phyloP scores from a whole-genome alignment of 208 protist species.

The Acanthamoeba triangularis region DNA sequence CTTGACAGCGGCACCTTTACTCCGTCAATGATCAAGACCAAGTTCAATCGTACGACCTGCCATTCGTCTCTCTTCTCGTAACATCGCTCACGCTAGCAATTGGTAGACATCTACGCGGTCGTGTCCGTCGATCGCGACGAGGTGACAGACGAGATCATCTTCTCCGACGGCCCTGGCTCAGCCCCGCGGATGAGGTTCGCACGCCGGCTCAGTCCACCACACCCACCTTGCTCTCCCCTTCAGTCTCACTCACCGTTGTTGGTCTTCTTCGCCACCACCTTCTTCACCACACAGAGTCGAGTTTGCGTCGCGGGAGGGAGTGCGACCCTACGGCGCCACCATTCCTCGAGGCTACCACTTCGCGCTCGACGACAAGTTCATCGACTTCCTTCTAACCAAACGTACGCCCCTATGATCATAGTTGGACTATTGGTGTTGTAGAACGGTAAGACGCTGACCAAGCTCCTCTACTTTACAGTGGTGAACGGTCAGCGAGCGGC shows the following conservation, averaged over 20 bases:
- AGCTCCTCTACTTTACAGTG: neutral
- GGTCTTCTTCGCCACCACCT: too few species aligned
- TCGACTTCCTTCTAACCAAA: conserved; percentile 61
- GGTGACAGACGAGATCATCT: neutral
- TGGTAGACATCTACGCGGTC: conserved; percentile 52
- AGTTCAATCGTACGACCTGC: conserved; percentile 64
- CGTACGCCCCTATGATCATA: neutral
- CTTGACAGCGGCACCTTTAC: conserved; percentile 60
- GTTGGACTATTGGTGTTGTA: too few species aligned
- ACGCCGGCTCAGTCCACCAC: neutral
- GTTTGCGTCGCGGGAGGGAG: conserved; percentile 51
- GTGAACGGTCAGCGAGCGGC: conserved; percentile 57
- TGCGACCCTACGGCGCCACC: conserved; percentile 44
- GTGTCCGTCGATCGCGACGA: conserved; percentile 13
- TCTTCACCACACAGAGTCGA: neutral
- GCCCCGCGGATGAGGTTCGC: neutral
- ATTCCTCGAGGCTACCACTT: neutral
- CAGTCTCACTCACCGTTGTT: neutral
- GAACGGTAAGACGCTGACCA: neutral
- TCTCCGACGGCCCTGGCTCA: neutral
- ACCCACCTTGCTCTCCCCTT: neutral
- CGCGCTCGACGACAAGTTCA: conserved; percentile 54
- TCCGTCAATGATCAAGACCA: conserved; percentile 73
- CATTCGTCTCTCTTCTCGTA: neutral
- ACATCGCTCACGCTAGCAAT: neutral